These are phyloP conservation scores for Pythium oligandrum DNA, from an alignment of 352 stramenopile species.

Conservation along the genomic window DNA sequence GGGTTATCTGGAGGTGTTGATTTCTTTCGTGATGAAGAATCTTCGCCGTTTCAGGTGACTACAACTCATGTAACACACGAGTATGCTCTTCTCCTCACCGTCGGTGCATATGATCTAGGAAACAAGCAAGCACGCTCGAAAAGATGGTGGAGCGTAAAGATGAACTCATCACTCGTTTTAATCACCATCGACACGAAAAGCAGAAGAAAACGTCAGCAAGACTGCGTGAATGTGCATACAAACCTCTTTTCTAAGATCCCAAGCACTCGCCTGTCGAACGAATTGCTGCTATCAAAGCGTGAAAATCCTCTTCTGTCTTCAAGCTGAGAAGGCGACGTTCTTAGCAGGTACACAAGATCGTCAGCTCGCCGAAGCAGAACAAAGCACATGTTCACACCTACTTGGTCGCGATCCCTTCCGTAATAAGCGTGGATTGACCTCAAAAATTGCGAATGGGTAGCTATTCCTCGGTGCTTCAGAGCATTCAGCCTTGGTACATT, in stretches of 20 bases:
- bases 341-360: neutral
- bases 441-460: constrained; percentile 26
- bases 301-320: constrained; percentile 20
- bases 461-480: constrained; percentile 18
- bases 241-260: constrained; percentile 5
- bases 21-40: too few species aligned
- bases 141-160: constrained; percentile 62
- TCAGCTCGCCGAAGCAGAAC: too few species aligned
- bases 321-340: constrained; percentile 2
- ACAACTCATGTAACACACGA: too few species aligned
- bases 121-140: constrained; percentile 28
- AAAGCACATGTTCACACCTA: constrained; percentile 8
- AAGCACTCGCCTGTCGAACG: constrained; percentile 12
- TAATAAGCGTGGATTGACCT: constrained; percentile 19
- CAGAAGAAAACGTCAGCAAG: constrained; percentile 32
- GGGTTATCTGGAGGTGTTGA: too few species aligned
- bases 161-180: constrained; percentile 51
- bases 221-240: constrained; percentile 44
- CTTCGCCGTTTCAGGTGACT: neutral
- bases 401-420: constrained; percentile 13
- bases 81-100: too few species aligned
- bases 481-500: constrained; percentile 20
- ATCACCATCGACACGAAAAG: constrained; percentile 50
- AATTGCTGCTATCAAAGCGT: constrained; percentile 18
- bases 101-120: constrained; percentile 14